Conservation (phyloP, 2,329 filamentous ascomycete genomes). For the Aspergillus calidoustus region DNA sequence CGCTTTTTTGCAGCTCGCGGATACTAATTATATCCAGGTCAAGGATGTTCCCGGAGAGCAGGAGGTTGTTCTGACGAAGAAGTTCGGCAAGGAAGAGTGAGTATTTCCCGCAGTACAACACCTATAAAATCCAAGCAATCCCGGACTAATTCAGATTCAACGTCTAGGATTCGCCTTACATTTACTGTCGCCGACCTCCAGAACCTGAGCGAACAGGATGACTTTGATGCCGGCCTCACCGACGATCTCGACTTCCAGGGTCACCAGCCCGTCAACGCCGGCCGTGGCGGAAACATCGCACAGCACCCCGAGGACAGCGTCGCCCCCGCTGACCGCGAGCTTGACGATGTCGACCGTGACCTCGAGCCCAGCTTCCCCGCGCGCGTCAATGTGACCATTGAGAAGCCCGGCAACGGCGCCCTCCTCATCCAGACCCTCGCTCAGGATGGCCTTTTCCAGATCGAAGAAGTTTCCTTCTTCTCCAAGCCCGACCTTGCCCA, state of each 20-base stretch:
- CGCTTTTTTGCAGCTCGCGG: neutral
- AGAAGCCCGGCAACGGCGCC: constrained; percentile 84
- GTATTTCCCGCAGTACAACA: constrained; percentile 33
- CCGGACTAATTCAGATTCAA: constrained; percentile 1
- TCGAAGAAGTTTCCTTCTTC: constrained; percentile 92
- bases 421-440: constrained; percentile 85
- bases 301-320: constrained; percentile 58
- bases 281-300: constrained; percentile 56
- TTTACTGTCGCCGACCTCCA: constrained; percentile 86
- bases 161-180: constrained; percentile 70
- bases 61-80: constrained; percentile 82
- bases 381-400: constrained; percentile 82
- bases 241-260: constrained; percentile 62
- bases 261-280: constrained; percentile 60
- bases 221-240: constrained; percentile 61
- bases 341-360: constrained; percentile 60
- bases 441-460: constrained; percentile 81
- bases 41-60: constrained; percentile 83
- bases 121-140: neutral
- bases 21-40: constrained; percentile 44
- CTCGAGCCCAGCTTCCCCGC: constrained; percentile 70
- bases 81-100: constrained; percentile 86
- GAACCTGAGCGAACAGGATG: constrained; percentile 63
- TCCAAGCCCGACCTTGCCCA: constrained; percentile 76
- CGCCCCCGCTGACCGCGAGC: constrained; percentile 61